Evolutionary conservation across 2,329 filamentous ascomycete genomes (phyloP).

Genomic region (Ophiostoma ulmi): DNA sequence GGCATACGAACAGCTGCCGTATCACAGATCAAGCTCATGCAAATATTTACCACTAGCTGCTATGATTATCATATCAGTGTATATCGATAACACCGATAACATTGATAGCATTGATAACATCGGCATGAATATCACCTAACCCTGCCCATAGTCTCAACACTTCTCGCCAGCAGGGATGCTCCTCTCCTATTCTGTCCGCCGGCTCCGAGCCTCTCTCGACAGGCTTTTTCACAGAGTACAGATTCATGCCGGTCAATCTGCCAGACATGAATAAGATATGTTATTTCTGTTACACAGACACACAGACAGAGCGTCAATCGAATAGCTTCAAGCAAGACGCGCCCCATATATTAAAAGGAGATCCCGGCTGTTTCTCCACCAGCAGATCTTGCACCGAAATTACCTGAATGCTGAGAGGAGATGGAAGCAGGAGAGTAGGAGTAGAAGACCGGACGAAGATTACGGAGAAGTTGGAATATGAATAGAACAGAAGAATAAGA

Average conservation of each 20-base stretch:
- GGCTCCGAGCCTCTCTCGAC: neutral
- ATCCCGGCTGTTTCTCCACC: conserved; percentile 21
- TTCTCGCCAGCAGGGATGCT: neutral
- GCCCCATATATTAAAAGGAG: conserved; percentile 21
- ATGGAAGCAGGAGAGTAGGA: neutral
- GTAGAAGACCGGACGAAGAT: neutral
- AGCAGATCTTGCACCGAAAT: conserved; percentile 21
- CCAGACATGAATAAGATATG: neutral
- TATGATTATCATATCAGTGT: neutral
- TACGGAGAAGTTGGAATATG: neutral
- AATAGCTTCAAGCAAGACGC: neutral
- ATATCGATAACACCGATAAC: neutral
- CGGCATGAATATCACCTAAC: conserved; percentile 1
- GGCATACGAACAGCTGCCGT: neutral
- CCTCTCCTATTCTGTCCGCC: neutral
- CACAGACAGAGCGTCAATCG: neutral
- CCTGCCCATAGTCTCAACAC: neutral
- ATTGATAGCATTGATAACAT: neutral
- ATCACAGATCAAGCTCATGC: neutral
- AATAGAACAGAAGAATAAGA: neutral
- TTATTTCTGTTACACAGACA: neutral
- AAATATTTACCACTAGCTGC: neutral
- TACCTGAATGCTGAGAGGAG: conserved; percentile 6
- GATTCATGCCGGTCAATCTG: neutral
- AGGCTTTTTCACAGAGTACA: neutral